phyloP scores from a whole-genome alignment of 1,284 basidiomycete genomes.

The Anthracocystis setariae region DNA sequence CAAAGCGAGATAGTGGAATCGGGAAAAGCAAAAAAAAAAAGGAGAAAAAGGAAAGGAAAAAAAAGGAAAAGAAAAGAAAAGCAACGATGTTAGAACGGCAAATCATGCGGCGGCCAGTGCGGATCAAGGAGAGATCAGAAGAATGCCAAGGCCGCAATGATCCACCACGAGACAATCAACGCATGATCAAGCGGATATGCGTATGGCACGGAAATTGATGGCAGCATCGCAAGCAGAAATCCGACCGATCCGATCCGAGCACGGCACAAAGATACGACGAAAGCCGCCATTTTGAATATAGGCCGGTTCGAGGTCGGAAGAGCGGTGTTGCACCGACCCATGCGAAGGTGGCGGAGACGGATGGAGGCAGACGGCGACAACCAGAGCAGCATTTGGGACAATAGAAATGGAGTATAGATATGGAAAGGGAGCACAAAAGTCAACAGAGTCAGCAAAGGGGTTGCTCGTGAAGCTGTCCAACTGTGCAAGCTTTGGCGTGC shows the following conservation, averaged over 20 bases:
- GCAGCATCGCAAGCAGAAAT: no score
- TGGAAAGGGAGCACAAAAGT: background rate
- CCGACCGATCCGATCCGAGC: background rate
- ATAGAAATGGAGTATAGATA: background rate
- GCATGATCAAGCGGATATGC: background rate
- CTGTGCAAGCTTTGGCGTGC: background rate
- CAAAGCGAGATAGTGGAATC: background rate
- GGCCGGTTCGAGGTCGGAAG: background rate
- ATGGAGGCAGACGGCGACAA: background rate
- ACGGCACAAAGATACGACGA: background rate
- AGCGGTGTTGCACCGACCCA: background rate
- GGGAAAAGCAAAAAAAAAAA: background rate
- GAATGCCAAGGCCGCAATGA: conserved; percentile 9
- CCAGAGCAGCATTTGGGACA: background rate
- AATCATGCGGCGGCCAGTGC: background rate
- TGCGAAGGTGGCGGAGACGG: background rate
- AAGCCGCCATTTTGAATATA: background rate
- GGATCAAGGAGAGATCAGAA: background rate
- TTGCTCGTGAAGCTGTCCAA: background rate
- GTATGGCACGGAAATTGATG: no score
- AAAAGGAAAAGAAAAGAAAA: no score
- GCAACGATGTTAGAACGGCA: conserved; percentile 18
- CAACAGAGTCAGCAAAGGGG: background rate
- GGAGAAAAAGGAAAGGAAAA: background rate
- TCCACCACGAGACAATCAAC: background rate